Percentiles rank a stretch among this genome's conserved stretches.
Evolutionary conservation across 805 yeast genomes (phyloP).

Genomic region (Wickerhamomyces canadensis): DNA sequence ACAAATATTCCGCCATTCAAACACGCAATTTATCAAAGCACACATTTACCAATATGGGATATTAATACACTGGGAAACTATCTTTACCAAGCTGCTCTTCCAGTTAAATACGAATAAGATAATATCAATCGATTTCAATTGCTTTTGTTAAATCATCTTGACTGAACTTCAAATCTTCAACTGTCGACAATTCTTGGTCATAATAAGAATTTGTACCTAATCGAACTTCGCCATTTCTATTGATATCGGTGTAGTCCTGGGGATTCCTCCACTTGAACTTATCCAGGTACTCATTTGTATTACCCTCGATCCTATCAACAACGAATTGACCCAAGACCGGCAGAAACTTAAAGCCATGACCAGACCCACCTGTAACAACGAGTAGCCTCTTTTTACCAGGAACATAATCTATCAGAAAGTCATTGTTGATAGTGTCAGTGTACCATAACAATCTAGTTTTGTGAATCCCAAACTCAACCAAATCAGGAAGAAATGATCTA

Average conservation of each 20-base stretch:
- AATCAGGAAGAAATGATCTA: slow-evolving; percentile 16
- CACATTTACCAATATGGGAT: slow-evolving; percentile 28
- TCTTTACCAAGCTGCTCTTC: slow-evolving; percentile 6
- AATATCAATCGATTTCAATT: not conserved
- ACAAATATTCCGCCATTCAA: slow-evolving; percentile 31
- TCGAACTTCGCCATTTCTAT: slow-evolving; percentile 12
- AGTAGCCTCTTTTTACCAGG: slow-evolving; percentile 24
- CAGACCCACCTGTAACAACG: slow-evolving; percentile 32
- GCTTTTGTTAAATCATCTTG: not conserved
- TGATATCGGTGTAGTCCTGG: slow-evolving; percentile 23
- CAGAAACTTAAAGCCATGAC: slow-evolving; percentile 31
- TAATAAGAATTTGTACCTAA: slow-evolving; percentile 29
- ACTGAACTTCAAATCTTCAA: slow-evolving; percentile 13
- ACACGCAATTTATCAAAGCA: slow-evolving; percentile 20
- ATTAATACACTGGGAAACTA: slow-evolving; percentile 24
- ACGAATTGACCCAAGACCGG: slow-evolving; percentile 29
- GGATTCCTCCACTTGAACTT: slow-evolving; percentile 31
- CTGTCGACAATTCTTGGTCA: slow-evolving; percentile 16
- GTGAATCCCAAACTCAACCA: slow-evolving; percentile 13
- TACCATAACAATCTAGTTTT: slow-evolving; percentile 32
- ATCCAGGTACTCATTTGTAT: slow-evolving; percentile 25
- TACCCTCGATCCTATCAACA: slow-evolving; percentile 28
- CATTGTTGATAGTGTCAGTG: slow-evolving; percentile 29
- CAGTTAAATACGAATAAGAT: not conserved
- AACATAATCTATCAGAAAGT: slow-evolving; percentile 24